Conservation (phyloP, 106 monocot genomes). For the Dioscorea zingiberensis region DNA sequence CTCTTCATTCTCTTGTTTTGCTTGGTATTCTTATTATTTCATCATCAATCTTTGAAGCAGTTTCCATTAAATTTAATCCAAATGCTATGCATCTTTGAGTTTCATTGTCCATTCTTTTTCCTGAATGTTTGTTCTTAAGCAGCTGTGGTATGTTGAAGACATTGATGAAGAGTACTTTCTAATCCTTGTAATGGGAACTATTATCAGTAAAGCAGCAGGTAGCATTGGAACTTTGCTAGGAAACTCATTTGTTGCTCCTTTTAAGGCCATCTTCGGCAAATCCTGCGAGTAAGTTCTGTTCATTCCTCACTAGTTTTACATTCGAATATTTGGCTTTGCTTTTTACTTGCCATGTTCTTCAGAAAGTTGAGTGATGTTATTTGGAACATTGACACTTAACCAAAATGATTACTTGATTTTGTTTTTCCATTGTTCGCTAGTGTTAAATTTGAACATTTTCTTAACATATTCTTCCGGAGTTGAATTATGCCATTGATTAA, state of each 20-base stretch:
- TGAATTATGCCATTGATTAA: too few species aligned
- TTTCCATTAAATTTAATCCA: background rate
- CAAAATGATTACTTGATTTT: too few species aligned
- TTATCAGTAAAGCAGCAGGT: slow-evolving; percentile 38
- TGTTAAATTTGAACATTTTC: background rate
- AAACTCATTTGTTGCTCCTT: slow-evolving; percentile 42
- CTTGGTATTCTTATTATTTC: background rate
- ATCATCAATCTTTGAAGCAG: background rate
- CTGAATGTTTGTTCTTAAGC: background rate
- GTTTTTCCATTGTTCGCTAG: background rate
- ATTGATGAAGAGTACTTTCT: too few species aligned
- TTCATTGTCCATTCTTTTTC: background rate
- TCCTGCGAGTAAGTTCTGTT: slow-evolving; percentile 52
- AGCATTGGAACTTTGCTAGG: slow-evolving; percentile 40
- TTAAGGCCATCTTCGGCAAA: slow-evolving; percentile 45
- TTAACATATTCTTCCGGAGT: too few species aligned
- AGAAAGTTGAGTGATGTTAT: background rate
- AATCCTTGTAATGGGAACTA: slow-evolving; percentile 28
- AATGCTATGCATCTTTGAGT: too few species aligned
- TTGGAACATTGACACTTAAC: too few species aligned
- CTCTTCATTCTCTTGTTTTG: background rate
- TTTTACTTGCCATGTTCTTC: background rate
- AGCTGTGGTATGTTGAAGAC: too few species aligned
- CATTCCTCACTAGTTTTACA: background rate
- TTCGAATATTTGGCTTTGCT: background rate